These are phyloP conservation scores for Aspergillus luchuensis DNA, from an alignment of 2,329 filamentous ascomycete species.

Conservation along the genomic window DNA sequence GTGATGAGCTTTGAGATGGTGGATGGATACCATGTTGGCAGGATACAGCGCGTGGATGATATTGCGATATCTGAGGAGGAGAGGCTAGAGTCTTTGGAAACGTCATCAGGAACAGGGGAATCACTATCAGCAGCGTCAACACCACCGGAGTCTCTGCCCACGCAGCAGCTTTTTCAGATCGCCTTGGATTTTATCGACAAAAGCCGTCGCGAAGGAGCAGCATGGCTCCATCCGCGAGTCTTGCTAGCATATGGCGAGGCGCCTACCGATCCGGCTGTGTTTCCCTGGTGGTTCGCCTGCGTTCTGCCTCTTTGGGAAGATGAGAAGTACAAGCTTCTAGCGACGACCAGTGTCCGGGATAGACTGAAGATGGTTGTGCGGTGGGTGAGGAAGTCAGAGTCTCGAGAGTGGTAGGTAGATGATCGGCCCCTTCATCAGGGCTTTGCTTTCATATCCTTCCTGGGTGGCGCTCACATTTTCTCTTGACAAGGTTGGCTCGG, in stretches of 20 bases:
- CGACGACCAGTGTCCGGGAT: slow-evolving; percentile 73
- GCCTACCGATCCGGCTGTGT: slow-evolving; percentile 72
- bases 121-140: slow-evolving; percentile 21
- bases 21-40: slow-evolving; percentile 79
- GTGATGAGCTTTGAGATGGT: slow-evolving; percentile 63
- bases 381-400: slow-evolving; percentile 76
- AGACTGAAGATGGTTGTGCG: slow-evolving; percentile 77
- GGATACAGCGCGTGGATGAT: slow-evolving; percentile 76
- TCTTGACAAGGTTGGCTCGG: slow-evolving; percentile 31
- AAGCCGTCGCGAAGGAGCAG: slow-evolving; percentile 68
- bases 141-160: slow-evolving; percentile 60
- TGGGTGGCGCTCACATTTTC: slow-evolving; percentile 15
- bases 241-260: slow-evolving; percentile 75
- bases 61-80: slow-evolving; percentile 82
- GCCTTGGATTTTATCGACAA: slow-evolving; percentile 67
- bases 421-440: neutral
- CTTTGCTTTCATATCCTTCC: slow-evolving; percentile 8
- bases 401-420: slow-evolving; percentile 66
- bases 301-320: slow-evolving; percentile 75
- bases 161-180: slow-evolving; percentile 67
- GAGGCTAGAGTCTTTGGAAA: slow-evolving; percentile 70
- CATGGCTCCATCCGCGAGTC: slow-evolving; percentile 74
- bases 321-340: slow-evolving; percentile 76
- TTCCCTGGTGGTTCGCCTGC: slow-evolving; percentile 89
- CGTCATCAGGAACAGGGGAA: slow-evolving; percentile 30